phyloP scores from a whole-genome alignment of 192 early-diverging fungal species.

The Coemansia sp. region DNA sequence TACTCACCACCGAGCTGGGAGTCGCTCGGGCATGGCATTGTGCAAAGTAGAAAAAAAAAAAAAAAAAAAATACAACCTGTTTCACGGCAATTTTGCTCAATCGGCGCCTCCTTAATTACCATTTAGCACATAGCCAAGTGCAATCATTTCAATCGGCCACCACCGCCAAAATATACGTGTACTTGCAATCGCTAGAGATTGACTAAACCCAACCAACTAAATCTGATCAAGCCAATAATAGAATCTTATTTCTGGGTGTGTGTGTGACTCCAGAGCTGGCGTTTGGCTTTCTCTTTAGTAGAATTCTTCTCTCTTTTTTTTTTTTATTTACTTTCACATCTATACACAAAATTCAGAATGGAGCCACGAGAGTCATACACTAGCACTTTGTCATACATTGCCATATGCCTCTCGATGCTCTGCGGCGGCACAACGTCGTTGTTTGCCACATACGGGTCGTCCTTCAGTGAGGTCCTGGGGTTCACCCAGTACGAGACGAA shows the following conservation, averaged over 20 bases:
- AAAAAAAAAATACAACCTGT: background rate
- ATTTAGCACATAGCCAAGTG: background rate
- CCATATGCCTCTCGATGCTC: constrained; percentile 51
- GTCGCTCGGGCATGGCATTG: background rate
- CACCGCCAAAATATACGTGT: no score
- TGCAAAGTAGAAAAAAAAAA: background rate
- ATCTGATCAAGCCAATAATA: no score
- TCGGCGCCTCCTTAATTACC: background rate
- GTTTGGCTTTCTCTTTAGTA: background rate
- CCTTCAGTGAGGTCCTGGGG: constrained; percentile 54
- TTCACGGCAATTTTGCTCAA: background rate
- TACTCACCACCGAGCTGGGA: background rate
- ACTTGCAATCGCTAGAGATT: no score
- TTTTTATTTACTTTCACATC: background rate
- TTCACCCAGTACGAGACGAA: constrained; percentile 66
- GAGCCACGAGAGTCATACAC: constrained; percentile 40
- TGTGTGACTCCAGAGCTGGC: no score
- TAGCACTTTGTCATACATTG: constrained; percentile 49
- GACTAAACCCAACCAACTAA: no score
- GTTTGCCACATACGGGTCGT: constrained; percentile 64
- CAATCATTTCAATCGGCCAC: constrained; percentile 2
- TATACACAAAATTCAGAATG: constrained; percentile 16
- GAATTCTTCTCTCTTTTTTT: background rate
- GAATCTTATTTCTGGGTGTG: no score
- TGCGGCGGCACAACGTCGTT: constrained; percentile 68